Evolutionary conservation across 1,139 yeast species (phyloP).

Genomic region (Debaryomyces robertsiae): DNA sequence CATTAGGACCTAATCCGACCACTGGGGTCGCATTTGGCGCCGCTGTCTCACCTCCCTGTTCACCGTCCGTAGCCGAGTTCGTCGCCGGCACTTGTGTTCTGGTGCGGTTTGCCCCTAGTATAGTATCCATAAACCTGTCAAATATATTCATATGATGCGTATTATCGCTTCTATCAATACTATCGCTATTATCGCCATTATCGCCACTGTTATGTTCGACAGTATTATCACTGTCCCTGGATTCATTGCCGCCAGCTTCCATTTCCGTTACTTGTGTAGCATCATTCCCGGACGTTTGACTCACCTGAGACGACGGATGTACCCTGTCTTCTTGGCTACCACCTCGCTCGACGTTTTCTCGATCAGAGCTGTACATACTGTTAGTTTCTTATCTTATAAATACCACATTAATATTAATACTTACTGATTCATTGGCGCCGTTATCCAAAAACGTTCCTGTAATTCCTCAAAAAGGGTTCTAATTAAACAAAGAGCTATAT

Average conservation of each 20-base stretch:
- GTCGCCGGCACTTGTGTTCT: conserved; percentile 5
- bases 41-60: not conserved
- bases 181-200: conserved; percentile 5
- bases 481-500: no score
- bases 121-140: conserved; percentile 16
- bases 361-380: no score
- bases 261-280: no score
- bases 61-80: conserved; percentile 3
- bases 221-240: not conserved
- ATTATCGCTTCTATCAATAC: conserved; percentile 11
- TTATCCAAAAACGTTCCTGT: no score
- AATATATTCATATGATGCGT: conserved; percentile 13
- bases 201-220: not conserved
- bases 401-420: no score
- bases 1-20: conserved; percentile 1
- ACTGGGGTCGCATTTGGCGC: conserved; percentile 1
- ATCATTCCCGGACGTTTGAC: no score
- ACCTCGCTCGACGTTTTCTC: no score
- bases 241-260: not conserved
- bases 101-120: conserved; percentile 13
- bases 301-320: no score
- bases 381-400: no score
- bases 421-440: no score
- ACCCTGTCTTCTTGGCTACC: no score
- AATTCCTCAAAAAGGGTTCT: no score